Evolutionary conservation across 2,329 filamentous ascomycete genomes (phyloP).

Genomic region (Beauveria sp.): DNA sequence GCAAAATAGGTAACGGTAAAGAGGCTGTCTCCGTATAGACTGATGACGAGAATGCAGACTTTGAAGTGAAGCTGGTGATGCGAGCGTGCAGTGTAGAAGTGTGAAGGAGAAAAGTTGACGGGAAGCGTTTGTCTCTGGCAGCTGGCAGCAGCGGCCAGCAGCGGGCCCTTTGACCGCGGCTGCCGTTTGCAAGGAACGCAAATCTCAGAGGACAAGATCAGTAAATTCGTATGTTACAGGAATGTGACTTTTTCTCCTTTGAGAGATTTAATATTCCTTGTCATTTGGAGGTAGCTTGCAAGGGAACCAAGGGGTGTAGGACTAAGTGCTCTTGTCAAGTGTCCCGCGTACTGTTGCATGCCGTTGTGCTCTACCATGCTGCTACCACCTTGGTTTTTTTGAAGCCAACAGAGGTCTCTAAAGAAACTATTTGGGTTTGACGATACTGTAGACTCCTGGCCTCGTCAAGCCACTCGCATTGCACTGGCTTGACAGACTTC

Average conservation of each 20-base stretch:
- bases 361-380: background rate
- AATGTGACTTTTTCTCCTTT: no score
- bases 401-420: conserved; percentile 28
- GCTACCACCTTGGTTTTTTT: conserved; percentile 19
- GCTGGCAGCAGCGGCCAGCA: background rate
- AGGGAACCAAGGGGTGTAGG: background rate
- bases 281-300: no score
- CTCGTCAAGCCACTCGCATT: conserved; percentile 44
- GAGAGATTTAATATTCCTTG: no score
- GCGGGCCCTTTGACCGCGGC: background rate
- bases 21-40: no score
- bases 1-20: no score
- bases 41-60: background rate
- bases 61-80: background rate
- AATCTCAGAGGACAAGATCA: background rate
- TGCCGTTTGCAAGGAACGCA: background rate
- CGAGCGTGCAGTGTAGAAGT: background rate
- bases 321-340: no score
- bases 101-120: background rate
- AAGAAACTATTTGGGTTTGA: conserved; percentile 26
- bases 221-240: background rate
- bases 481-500: conserved; percentile 42
- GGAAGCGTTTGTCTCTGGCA: background rate
- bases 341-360: background rate
- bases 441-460: conserved; percentile 19